phyloP scores from a whole-genome alignment of 441 rosid genomes.

The Gossypium davidsonii region DNA sequence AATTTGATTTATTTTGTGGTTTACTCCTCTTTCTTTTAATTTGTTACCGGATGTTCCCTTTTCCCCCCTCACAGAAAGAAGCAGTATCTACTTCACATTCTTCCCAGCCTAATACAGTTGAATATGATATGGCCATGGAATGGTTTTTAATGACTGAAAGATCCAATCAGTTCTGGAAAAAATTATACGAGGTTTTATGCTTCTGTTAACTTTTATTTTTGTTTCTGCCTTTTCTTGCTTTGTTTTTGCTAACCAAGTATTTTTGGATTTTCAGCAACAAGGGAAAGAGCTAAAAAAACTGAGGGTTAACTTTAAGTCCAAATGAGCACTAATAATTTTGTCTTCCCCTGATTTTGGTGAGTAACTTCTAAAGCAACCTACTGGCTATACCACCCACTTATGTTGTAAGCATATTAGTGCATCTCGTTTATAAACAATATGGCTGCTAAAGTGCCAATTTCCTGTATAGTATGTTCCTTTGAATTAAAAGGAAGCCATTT shows the following conservation, averaged over 20 bases:
- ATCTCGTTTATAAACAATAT: not conserved
- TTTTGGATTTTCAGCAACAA: constrained; percentile 43
- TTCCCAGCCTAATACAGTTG: constrained; percentile 79
- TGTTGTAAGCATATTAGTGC: not conserved
- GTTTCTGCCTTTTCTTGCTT: constrained; percentile 9
- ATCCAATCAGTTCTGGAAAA: constrained; percentile 29
- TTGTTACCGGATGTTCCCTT: constrained; percentile 10
- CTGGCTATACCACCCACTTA: not conserved
- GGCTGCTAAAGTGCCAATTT: not conserved
- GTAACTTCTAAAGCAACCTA: constrained; percentile 1
- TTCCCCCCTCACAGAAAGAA: constrained; percentile 38
- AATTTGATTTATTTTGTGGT: not conserved
- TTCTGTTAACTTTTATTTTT: constrained; percentile 9
- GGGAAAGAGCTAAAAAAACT: constrained; percentile 33
- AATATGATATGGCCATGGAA: constrained; percentile 79
- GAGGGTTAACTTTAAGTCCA: constrained; percentile 39
- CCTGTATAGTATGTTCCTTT: not conserved
- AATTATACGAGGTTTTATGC: constrained; percentile 38
- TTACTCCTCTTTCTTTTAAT: not conserved
- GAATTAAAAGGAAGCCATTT: not conserved
- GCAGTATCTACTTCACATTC: constrained; percentile 82
- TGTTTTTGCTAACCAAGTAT: constrained; percentile 13
- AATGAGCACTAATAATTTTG: constrained; percentile 19
- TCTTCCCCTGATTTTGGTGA: constrained; percentile 9
- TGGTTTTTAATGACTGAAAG: constrained; percentile 61